Evolutionary conservation across 352 stramenopile species (phyloP).

Genomic region (Phytophthora niederhauseri): DNA sequence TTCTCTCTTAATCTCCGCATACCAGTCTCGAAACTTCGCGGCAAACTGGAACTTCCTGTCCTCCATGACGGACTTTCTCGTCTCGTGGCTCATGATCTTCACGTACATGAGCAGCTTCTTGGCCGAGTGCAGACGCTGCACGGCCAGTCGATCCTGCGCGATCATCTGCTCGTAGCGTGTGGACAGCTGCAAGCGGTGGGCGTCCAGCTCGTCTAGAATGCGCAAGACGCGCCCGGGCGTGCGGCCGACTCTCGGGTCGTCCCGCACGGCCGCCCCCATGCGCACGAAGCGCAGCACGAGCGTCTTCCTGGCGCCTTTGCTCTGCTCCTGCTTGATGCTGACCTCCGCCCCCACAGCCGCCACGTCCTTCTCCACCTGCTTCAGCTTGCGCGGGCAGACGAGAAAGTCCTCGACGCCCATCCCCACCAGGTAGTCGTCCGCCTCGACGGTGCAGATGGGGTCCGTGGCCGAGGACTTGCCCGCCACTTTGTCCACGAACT

Average conservation of each 20-base stretch:
- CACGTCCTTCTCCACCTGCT: slow-evolving; percentile 54
- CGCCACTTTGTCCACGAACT: slow-evolving; percentile 42
- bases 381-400: slow-evolving; percentile 42
- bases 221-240: slow-evolving; percentile 58
- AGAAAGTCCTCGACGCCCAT: slow-evolving; percentile 65
- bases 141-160: slow-evolving; percentile 39
- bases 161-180: slow-evolving; percentile 37
- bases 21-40: slow-evolving; percentile 62
- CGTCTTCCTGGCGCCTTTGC: slow-evolving; percentile 19
- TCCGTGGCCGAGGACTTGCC: slow-evolving; percentile 23
- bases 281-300: slow-evolving; percentile 70
- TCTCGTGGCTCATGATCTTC: slow-evolving; percentile 48
- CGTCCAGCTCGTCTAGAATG: slow-evolving; percentile 50
- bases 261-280: slow-evolving; percentile 42
- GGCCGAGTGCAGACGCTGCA: slow-evolving; percentile 53
- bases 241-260: slow-evolving; percentile 40
- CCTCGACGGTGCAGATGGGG: slow-evolving; percentile 88
- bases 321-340: slow-evolving; percentile 32
- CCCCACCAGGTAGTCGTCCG: slow-evolving; percentile 93
- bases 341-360: slow-evolving; percentile 18
- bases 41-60: slow-evolving; percentile 60
- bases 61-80: slow-evolving; percentile 39
- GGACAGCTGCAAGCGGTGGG: slow-evolving; percentile 6
- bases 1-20: slow-evolving; percentile 22
- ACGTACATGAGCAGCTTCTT: slow-evolving; percentile 74